Evolutionary conservation across 345 rosid species (phyloP), one percentile per base, ranked within the genome.

Genomic region (Leavenworthia alabamica): DNA sequence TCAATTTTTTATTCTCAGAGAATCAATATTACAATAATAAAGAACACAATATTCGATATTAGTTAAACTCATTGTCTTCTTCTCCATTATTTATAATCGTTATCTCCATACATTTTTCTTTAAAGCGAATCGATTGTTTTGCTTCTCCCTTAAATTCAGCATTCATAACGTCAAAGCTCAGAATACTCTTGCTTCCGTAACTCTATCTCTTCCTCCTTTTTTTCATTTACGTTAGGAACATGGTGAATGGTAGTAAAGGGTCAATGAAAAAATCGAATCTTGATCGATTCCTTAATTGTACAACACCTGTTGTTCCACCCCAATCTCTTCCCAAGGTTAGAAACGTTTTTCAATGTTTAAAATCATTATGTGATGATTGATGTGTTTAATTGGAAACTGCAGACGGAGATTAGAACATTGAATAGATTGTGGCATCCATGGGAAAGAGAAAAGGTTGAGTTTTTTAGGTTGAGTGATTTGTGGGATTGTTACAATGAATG

Each of bases 401-500:
- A 93, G 99, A 72, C 68, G 14, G 96, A 89, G 82, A 82, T 85
- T 28, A 84, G 89, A 77, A 81, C 79, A 70, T 74, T 93, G 8
- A 93, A 87, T 74, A 76, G 81, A 17, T 60, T 89, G 37, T 93
- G 99, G 99, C 94, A 89, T 68, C 96, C 93, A 7, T 77, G 88
- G 90, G 96, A 81, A 62, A 87, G 90, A 66, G 96, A 93, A 60
- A 80, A 76, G 58, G 84, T 93, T n/a, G 96, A 89, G 56, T 93
- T 77, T 73, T 93, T 89, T 64, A 85, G 82, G 46, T 68, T 93
- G 69, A 68, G 79, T 72, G 97, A 89, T 84, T 82, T 93, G 12
- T 93, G 99, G 99, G 81, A 66, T 61, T 81, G 90, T 66, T 93
- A 79, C 22, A 92, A 89, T 76, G 97, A 93, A 80, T 93, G 99